Percentiles rank a stretch among this genome's conserved stretches.
Evolutionary conservation across 441 rosid genomes (phyloP).

Genomic region (Brassica hybrid): DNA sequence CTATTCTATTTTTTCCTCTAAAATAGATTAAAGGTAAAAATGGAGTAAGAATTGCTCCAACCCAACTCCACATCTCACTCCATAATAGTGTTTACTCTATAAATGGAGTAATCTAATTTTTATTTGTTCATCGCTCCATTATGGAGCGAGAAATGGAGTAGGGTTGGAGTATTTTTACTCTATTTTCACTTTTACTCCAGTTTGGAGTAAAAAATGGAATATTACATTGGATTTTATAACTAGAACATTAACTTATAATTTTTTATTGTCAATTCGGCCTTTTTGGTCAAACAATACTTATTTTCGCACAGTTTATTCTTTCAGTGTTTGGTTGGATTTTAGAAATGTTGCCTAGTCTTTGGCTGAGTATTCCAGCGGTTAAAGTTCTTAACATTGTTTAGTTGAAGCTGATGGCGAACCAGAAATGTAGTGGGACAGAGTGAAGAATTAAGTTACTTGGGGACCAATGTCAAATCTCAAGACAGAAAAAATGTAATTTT

Average conservation of each 20-base stretch:
- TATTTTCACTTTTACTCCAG: too few relatives aligned
- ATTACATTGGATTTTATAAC: too few relatives aligned
- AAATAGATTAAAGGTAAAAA: too few relatives aligned
- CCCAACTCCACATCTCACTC: too few relatives aligned
- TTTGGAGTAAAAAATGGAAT: too few relatives aligned
- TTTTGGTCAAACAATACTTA: slow-evolving; percentile 2
- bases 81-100: too few relatives aligned
- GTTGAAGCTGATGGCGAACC: slow-evolving; percentile 7
- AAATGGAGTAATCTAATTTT: too few relatives aligned
- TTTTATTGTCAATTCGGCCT: background rate
- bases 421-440: slow-evolving; percentile 18
- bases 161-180: too few relatives aligned
- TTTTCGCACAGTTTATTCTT: background rate
- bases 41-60: too few relatives aligned
- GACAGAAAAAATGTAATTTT: slow-evolving; percentile 1
- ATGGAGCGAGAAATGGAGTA: too few relatives aligned
- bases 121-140: too few relatives aligned
- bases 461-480: slow-evolving; percentile 22
- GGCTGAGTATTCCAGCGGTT: background rate
- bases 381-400: background rate
- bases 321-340: background rate
- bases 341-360: background rate
- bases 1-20: too few relatives aligned
- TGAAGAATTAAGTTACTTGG: slow-evolving; percentile 9
- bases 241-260: background rate